These are phyloP conservation scores for Coemansia sp. DNA, from an alignment of 192 early-diverging fungal genomes.

Conservation along the genomic window DNA sequence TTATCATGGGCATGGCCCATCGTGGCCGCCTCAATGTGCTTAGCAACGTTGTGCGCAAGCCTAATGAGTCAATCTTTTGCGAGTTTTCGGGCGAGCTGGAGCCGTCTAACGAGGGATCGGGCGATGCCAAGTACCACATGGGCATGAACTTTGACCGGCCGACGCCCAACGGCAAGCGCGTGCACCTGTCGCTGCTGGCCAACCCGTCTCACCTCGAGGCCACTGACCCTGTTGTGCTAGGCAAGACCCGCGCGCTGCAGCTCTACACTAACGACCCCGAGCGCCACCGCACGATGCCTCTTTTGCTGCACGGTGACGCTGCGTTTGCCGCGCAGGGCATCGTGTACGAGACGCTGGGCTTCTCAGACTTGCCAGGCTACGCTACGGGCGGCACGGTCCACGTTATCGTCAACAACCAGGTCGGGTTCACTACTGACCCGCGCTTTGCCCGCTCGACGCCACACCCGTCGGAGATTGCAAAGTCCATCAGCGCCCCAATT, in stretches of 20 bases:
- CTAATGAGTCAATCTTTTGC: conserved; percentile 97
- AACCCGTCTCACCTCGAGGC: conserved; percentile 99
- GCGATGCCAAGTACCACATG: conserved; percentile 93
- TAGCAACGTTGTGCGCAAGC: conserved; percentile 98
- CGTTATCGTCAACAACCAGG: conserved; percentile 98
- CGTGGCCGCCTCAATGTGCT: conserved; percentile 98
- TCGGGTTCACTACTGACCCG: conserved; percentile 99
- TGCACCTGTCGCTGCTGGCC: conserved; percentile 94
- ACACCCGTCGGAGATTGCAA: conserved; percentile 97
- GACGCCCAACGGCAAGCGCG: conserved; percentile 94
- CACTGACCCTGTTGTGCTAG: conserved; percentile 95
- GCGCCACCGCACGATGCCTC: conserved; percentile 81
- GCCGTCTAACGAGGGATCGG: conserved; percentile 90
- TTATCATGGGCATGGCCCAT: conserved; percentile 99
- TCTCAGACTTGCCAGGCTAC: conserved; percentile 93
- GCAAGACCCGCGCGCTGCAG: conserved; percentile 95
- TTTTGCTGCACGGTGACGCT: conserved; percentile 97
- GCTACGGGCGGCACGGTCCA: conserved; percentile 96
- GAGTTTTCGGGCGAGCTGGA: conserved; percentile 91
- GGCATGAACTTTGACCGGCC: conserved; percentile 96
- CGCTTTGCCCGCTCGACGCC: conserved; percentile 91
- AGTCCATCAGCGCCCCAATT: conserved; percentile 94
- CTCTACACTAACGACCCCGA: conserved; percentile 88
- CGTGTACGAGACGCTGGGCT: conserved; percentile 95
- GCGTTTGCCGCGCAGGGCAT: conserved; percentile 98